Conservation (phyloP, 2,329 filamentous ascomycete genomes). For the Penicillium sp. region DNA sequence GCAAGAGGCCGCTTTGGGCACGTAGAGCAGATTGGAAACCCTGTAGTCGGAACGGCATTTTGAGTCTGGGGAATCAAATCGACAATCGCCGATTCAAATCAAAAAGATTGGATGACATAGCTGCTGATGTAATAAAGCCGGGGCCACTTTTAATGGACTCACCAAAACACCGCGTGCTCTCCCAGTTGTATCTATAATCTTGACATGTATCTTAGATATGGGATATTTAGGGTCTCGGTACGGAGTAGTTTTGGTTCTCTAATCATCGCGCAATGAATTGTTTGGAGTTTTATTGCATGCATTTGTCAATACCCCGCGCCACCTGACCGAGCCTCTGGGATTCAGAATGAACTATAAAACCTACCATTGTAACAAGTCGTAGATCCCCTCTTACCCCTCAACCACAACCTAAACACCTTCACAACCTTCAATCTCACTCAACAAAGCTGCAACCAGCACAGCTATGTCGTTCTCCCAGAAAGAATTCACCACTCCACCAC, state of each 20-base stretch:
- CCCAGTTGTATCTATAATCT: too few relatives aligned
- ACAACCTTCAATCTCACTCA: neutral
- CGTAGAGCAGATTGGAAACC: slow-evolving; percentile 52
- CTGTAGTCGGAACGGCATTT: slow-evolving; percentile 54
- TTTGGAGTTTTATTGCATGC: neutral
- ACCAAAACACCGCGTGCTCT: neutral
- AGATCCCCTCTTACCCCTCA: neutral
- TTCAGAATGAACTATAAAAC: slow-evolving; percentile 1
- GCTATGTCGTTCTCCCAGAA: slow-evolving; percentile 22
- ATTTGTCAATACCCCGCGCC: neutral
- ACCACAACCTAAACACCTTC: neutral
- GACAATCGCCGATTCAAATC: slow-evolving; percentile 3
- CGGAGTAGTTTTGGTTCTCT: too few relatives aligned
- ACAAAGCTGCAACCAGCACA: neutral
- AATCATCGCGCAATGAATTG: too few relatives aligned
- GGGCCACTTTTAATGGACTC: neutral
- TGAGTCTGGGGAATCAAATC: slow-evolving; percentile 3
- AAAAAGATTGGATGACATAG: slow-evolving; percentile 12
- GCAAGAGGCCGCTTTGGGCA: slow-evolving; percentile 29
- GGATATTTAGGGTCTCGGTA: neutral
- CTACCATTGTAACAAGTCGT: neutral
- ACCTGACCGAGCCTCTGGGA: neutral
- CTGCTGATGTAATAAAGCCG: neutral
- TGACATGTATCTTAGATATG: neutral
- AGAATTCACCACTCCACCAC: slow-evolving; percentile 25